These are phyloP conservation scores for Macrotyloma uniflorum DNA, from an alignment of 306 rosid genomes.

Conservation along the genomic window DNA sequence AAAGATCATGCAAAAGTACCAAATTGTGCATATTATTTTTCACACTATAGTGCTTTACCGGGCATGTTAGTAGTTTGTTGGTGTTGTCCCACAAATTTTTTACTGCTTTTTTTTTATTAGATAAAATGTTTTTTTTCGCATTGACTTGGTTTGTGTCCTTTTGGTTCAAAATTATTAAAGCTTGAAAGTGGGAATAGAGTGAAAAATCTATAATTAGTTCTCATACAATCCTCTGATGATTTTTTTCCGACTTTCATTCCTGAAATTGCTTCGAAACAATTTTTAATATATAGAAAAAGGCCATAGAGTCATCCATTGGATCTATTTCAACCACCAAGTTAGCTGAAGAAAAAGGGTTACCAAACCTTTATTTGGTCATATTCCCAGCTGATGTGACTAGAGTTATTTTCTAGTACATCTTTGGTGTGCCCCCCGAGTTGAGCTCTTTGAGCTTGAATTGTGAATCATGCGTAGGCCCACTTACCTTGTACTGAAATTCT, in stretches of 20 bases:
- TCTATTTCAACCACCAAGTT: background rate
- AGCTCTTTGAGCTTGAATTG: background rate
- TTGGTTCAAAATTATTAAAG: background rate
- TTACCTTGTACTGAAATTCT: background rate
- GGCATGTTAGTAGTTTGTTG: background rate
- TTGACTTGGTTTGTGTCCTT: slow-evolving; percentile 1
- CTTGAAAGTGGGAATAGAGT: background rate
- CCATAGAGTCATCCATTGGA: background rate
- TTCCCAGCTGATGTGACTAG: background rate
- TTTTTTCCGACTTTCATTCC: background rate
- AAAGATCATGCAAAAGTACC: background rate
- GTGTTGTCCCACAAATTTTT: background rate
- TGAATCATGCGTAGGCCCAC: background rate
- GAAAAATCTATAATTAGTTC: background rate
- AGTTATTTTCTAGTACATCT: background rate
- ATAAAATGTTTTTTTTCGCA: background rate
- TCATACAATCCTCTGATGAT: background rate
- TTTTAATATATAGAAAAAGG: background rate
- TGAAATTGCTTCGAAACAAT: background rate
- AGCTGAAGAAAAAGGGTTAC: background rate
- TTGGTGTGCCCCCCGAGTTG: too few species aligned
- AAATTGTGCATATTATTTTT: background rate
- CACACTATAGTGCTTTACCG: background rate
- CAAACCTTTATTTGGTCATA: background rate
- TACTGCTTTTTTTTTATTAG: background rate